Base-by-base conservation (phyloP, 768 basidiomycete species). In the Royoungia palumana region DNA sequence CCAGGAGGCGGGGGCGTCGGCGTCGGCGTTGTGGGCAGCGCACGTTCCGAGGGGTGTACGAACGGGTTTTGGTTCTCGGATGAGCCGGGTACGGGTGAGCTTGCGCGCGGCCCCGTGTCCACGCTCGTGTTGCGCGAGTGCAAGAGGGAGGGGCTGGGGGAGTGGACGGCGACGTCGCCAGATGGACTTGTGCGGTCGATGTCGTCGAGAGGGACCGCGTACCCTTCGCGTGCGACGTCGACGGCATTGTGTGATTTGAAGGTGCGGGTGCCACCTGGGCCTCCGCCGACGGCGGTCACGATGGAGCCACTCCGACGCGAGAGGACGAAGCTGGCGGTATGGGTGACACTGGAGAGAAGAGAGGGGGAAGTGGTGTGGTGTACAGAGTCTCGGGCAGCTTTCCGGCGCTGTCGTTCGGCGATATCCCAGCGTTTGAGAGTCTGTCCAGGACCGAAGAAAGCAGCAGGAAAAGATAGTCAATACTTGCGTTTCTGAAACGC, bases 371-470 rank as follows among this genome's bases (percentile, higher is more conserved):
- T 44, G 8, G 36, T 47, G 19, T 57, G 12, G 1, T 58, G 61
- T 3, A n/a, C 12, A 3, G 84, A 82, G 47, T 82, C 84, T 47
- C 89, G 77, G 4, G 79, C 83, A 30, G 78, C 75, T 67, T 83
- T 90, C 70, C 89, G 79, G 50, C 87, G 78, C 57, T 82, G 82
- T 17, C 85, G 77, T 60, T 92, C 89, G 35, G 81, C 81, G 39
- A 81, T 70, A 57, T 92, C 89, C 90, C 89, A 92, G 36, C 78
- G 77, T 55, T 77, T 75, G 22, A 93, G 73, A 50, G 81, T 92
- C 89, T 92, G 65, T 50, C 27, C 8, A 6, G 43, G 42, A 22
- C 24, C 36, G 13, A 19, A 32, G 38, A 42, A 7, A 27, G 47
- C 21, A 21, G 41, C 3, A 20, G 28, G 10, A n/a, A 38, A 16